phyloP scores from a whole-genome alignment of 2,329 filamentous ascomycete genomes.

The Aspergillus tubingensis region DNA sequence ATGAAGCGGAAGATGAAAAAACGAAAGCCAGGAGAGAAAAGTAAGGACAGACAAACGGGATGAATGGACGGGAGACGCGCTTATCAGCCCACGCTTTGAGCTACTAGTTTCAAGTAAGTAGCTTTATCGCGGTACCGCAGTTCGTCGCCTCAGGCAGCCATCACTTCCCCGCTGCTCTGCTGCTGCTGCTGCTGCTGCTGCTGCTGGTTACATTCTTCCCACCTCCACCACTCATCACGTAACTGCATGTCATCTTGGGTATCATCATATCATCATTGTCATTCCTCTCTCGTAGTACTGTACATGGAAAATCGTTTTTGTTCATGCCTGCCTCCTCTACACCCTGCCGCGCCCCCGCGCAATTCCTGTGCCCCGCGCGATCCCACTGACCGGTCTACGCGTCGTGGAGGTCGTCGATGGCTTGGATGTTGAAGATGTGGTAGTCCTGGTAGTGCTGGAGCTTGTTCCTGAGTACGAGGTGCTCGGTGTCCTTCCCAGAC shows the following conservation, averaged over 20 bases:
- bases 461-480: slow-evolving; percentile 29
- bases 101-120: not conserved
- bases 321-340: slow-evolving; percentile 18
- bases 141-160: slow-evolving; percentile 8
- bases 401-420: slow-evolving; percentile 35
- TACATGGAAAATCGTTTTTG: slow-evolving; percentile 17
- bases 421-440: slow-evolving; percentile 30
- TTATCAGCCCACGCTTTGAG: not conserved
- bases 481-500: slow-evolving; percentile 40
- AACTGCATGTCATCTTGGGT: slow-evolving; percentile 7
- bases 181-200: no score
- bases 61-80: not conserved
- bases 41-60: not conserved
- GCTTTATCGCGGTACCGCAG: not conserved
- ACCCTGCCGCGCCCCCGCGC: slow-evolving; percentile 37
- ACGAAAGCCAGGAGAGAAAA: not conserved
- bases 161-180: not conserved
- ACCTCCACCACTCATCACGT: not conserved
- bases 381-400: slow-evolving; percentile 42
- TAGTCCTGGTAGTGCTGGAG: slow-evolving; percentile 30
- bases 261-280: slow-evolving; percentile 18
- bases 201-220: not conserved
- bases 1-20: slow-evolving; percentile 5
- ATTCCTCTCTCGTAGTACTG: slow-evolving; percentile 17
- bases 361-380: slow-evolving; percentile 40